Conservation (phyloP, 495 filamentous ascomycete species). For the Lasiosphaeris hirsuta region DNA sequence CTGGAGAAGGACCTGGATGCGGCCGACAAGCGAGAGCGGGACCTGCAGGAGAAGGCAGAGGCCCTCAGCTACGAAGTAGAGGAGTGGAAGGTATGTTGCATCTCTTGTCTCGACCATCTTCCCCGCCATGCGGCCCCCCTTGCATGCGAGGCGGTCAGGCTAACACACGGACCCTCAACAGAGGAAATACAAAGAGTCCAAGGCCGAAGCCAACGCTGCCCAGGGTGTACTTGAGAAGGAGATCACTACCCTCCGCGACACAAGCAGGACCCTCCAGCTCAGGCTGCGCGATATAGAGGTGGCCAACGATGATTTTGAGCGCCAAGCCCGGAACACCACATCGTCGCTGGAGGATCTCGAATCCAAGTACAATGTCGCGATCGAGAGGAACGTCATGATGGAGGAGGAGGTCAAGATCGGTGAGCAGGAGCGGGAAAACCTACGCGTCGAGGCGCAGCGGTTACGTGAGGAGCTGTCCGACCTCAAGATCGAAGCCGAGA, state of each 20-base stretch:
- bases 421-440: constrained; percentile 81
- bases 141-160: constrained; percentile 12
- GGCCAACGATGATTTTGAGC: constrained; percentile 95
- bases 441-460: constrained; percentile 86
- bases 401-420: constrained; percentile 90
- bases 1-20: constrained; percentile 95
- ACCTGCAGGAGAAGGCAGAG: constrained; percentile 82
- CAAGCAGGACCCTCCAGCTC: constrained; percentile 75
- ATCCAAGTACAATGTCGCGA: constrained; percentile 91
- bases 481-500: constrained; percentile 90
- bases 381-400: constrained; percentile 86
- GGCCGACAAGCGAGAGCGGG: constrained; percentile 86
- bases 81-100: constrained; percentile 85
- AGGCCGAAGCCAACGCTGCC: constrained; percentile 74
- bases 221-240: constrained; percentile 92
- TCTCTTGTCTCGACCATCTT: neutral
- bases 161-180: constrained; percentile 35
- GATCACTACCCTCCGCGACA: constrained; percentile 82
- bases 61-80: constrained; percentile 82
- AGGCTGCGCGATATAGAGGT: constrained; percentile 93
- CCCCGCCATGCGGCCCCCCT: neutral
- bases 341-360: constrained; percentile 96
- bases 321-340: constrained; percentile 87
- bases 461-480: constrained; percentile 88
- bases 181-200: constrained; percentile 96